phyloP scores from a whole-genome alignment of 805 yeast genomes.

The Lipomyces yamadae region DNA sequence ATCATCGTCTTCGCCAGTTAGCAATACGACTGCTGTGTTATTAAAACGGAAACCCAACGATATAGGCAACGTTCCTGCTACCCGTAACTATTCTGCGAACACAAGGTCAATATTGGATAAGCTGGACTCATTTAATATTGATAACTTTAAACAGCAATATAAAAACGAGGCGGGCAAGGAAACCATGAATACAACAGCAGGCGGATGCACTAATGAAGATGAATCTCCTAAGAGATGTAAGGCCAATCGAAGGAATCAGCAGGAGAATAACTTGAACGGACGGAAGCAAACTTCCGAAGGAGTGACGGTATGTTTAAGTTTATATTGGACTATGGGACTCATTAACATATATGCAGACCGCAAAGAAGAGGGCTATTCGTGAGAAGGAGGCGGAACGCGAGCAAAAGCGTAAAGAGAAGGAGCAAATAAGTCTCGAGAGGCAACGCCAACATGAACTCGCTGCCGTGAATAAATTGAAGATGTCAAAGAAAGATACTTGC shows the following conservation, averaged over 20 bases:
- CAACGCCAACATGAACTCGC: slow-evolving; percentile 26
- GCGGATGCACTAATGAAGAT: not conserved
- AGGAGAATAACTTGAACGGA: not conserved
- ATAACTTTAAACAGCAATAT: not conserved
- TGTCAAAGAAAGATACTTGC: slow-evolving; percentile 20
- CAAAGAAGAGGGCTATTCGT: not conserved
- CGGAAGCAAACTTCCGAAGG: not conserved
- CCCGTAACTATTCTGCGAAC: not conserved
- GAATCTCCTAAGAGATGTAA: not conserved
- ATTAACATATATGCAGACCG: not conserved
- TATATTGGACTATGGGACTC: not conserved
- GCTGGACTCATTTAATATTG: slow-evolving; percentile 3
- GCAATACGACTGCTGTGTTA: not conserved
- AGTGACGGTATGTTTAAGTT: not conserved
- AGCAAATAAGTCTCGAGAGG: slow-evolving; percentile 21
- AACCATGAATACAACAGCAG: not conserved
- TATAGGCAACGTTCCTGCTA: not conserved
- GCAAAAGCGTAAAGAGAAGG: slow-evolving; percentile 22
- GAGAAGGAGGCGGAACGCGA: slow-evolving; percentile 17
- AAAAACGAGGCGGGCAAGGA: not conserved
- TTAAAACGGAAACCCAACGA: not conserved
- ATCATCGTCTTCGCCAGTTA: not conserved
- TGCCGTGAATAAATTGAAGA: slow-evolving; percentile 27
- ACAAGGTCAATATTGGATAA: slow-evolving; percentile 1
- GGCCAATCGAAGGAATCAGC: not conserved